These are phyloP conservation scores for Astrocystis sublimbata DNA, from an alignment of 495 filamentous ascomycete species.

Conservation along the genomic window DNA sequence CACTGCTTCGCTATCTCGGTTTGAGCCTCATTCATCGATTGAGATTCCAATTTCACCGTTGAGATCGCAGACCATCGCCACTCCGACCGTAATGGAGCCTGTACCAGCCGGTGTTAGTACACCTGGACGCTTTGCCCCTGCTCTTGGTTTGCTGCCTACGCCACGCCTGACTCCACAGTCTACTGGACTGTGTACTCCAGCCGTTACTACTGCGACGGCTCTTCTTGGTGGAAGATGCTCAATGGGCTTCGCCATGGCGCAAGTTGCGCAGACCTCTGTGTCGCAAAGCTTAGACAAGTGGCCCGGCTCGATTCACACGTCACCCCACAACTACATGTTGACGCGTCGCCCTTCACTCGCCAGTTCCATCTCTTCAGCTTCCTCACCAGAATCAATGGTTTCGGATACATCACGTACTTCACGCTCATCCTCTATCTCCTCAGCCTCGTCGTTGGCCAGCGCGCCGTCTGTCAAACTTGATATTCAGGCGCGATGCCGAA, in stretches of 20 bases:
- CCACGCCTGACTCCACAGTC: conserved; percentile 79
- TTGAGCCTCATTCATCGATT: neutral
- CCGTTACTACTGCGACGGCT: conserved; percentile 70
- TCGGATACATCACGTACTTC: conserved; percentile 78
- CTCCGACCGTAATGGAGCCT: conserved; percentile 64
- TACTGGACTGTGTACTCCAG: conserved; percentile 79
- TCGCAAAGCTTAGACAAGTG: conserved; percentile 58
- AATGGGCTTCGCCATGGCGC: conserved; percentile 79
- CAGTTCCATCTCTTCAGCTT: conserved; percentile 72
- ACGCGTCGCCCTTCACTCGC: conserved; percentile 74
- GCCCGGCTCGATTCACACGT: conserved; percentile 57
- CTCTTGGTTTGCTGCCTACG: conserved; percentile 70
- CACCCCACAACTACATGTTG: conserved; percentile 57
- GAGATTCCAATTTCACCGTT: conserved; percentile 45
- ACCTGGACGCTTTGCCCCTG: conserved; percentile 47
- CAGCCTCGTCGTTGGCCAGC: conserved; percentile 64
- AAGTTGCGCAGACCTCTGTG: conserved; percentile 64
- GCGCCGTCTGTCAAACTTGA: conserved; percentile 71
- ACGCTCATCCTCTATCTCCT: conserved; percentile 73
- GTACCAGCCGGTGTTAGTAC: conserved; percentile 55
- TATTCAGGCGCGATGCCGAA: conserved; percentile 80
- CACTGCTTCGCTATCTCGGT: conserved; percentile 33
- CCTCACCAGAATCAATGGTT: conserved; percentile 89
- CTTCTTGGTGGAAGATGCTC: conserved; percentile 54
- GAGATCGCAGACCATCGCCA: conserved; percentile 42